phyloP scores from a whole-genome alignment of 2,329 filamentous ascomycete genomes.

The Daldinia sp. region DNA sequence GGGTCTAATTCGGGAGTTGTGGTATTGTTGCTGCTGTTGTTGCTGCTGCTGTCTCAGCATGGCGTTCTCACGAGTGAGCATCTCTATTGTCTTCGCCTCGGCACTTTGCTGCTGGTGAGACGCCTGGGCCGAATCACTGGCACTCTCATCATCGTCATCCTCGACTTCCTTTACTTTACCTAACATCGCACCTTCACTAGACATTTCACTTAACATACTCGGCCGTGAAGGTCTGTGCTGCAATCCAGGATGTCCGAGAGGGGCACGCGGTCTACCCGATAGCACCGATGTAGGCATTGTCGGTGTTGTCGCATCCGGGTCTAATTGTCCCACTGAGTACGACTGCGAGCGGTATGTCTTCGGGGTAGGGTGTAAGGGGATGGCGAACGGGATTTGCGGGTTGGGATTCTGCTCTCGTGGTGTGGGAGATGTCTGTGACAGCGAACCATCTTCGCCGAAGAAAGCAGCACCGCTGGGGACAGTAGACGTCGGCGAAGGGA shows the following conservation, averaged over 20 bases:
- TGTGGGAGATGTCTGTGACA: constrained; percentile 63
- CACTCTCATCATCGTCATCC: constrained; percentile 70
- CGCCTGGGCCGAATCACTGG: constrained; percentile 67
- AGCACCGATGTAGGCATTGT: constrained; percentile 62
- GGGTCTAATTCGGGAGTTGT: constrained; percentile 66
- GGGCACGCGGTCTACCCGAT: constrained; percentile 62
- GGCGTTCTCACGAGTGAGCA: constrained; percentile 72
- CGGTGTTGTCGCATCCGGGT: constrained; percentile 69
- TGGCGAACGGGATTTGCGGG: constrained; percentile 83
- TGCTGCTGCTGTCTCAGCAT: constrained; percentile 63
- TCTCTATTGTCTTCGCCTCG: constrained; percentile 73
- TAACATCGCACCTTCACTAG: constrained; percentile 70
- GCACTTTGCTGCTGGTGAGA: constrained; percentile 64
- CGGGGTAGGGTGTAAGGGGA: constrained; percentile 87
- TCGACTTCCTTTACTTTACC: constrained; percentile 78
- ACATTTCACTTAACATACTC: constrained; percentile 80
- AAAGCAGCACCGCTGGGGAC: constrained; percentile 61
- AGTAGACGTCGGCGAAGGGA: constrained; percentile 79
- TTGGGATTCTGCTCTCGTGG: constrained; percentile 67
- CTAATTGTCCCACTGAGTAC: constrained; percentile 92
- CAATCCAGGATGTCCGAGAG: constrained; percentile 72
- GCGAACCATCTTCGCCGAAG: constrained; percentile 59
- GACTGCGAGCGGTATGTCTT: constrained; percentile 97
- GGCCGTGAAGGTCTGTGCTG: constrained; percentile 85
- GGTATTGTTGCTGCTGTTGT: constrained; percentile 58